A percentile compares a stretch with the other conserved stretches of the same genome.
Evolutionary conservation across 23 red algal genomes (phyloP).

Genomic region (Gracilaria gracilis): DNA sequence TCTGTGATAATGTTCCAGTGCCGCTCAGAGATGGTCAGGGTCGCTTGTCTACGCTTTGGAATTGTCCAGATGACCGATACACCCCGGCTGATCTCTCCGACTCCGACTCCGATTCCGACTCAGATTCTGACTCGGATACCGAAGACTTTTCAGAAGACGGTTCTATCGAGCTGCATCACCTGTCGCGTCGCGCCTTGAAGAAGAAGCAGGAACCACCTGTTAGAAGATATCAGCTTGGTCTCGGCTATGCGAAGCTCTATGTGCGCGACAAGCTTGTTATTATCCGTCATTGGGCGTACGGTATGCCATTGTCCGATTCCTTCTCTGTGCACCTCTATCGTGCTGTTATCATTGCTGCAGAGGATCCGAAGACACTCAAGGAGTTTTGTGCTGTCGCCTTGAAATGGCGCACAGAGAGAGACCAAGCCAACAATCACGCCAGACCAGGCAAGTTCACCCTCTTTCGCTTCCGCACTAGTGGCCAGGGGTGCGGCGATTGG

Average conservation of each 20-base stretch:
- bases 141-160: neutral
- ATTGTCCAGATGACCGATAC: slow-evolving; percentile 63
- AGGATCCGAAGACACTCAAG: slow-evolving; percentile 20
- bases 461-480: slow-evolving; percentile 49
- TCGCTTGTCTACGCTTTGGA: slow-evolving; percentile 46
- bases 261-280: slow-evolving; percentile 58
- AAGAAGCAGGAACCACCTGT: slow-evolving; percentile 58
- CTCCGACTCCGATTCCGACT: slow-evolving; percentile 52
- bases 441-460: slow-evolving; percentile 64
- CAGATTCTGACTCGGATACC: neutral
- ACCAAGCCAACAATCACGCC: slow-evolving; percentile 26
- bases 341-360: slow-evolving; percentile 29
- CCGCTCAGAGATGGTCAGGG: slow-evolving; percentile 42
- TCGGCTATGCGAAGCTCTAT: slow-evolving; percentile 58
- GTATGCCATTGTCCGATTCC: slow-evolving; percentile 43
- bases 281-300: slow-evolving; percentile 51
- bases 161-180: neutral
- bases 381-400: slow-evolving; percentile 62
- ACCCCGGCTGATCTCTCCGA: slow-evolving; percentile 24
- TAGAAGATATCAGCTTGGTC: slow-evolving; percentile 58
- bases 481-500: slow-evolving; percentile 58
- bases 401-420: slow-evolving; percentile 60
- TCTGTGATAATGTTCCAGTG: slow-evolving; percentile 17
- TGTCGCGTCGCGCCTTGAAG: slow-evolving; percentile 15
- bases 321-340: slow-evolving; percentile 40